Base-by-base conservation (phyloP, 2,329 filamentous ascomycete genomes). In the Chalaropsis thielavioides region DNA sequence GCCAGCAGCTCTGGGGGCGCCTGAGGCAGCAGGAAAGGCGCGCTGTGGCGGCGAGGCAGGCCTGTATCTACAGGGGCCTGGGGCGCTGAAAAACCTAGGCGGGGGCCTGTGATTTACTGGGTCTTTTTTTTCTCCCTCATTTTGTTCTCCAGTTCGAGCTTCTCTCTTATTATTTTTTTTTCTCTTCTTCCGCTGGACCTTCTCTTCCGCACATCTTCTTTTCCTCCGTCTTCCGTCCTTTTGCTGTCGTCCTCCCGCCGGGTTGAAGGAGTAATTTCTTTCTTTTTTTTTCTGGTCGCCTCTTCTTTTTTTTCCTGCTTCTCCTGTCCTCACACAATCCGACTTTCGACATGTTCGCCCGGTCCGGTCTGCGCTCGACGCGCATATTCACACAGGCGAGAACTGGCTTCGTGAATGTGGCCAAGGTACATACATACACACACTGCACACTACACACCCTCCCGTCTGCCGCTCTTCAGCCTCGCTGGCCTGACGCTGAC, bases 291-390 rank as follows among this genome's bases (percentile, higher is more conserved):
- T 64, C 17, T 35, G 4, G 35, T 38, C 35, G 35, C 35, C 35
- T 38, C 35, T 38, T 38, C 35, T 58, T 35, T 58, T 67, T 38
- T 49, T 64, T 63, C 51, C 62, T 63, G 56, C 62, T 63, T 35
- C 64, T 65, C 51, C 61, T 56, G 54, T 63, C 56, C 54, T 66
- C 56, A 64, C 58, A 64, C 62, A 65, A 65, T 66, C 49, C 61
- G 43, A 75, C 74, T 77, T 77, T 77, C 82, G 88, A 78, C 76
- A 96, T 97, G 92, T 86, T 96, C 84, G 88, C 90, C 81, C 89
- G 91, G 83, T 90, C 91, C 79, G 85, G 85, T 80, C 80, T 95
- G 83, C 90, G 90, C 82, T 86, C 89, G 77, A 83, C 88, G 84
- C 91, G 91, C 85, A 83, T 87, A 75, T 83, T 91, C 81, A 88